phyloP scores from a whole-genome alignment of 352 stramenopile species.

The Phytophthora rubi region DNA sequence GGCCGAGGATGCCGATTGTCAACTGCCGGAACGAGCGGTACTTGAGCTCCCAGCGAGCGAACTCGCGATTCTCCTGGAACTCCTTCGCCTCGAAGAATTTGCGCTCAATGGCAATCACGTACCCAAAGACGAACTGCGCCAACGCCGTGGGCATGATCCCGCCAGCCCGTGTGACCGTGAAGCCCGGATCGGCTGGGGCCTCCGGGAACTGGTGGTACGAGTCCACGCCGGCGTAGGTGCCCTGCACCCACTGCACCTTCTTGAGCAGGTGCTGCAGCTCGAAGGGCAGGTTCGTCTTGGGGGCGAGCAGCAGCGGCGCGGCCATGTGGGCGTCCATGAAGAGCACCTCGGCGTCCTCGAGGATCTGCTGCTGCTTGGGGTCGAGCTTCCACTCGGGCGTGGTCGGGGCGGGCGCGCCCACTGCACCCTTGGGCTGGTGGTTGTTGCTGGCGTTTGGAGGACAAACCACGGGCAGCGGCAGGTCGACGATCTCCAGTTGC shows the following conservation, averaged over 20 bases:
- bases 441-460: conserved; percentile 34
- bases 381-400: conserved; percentile 32
- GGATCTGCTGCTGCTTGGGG: conserved; percentile 30
- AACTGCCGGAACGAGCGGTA: conserved; percentile 51
- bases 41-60: conserved; percentile 42
- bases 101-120: conserved; percentile 48
- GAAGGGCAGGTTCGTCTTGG: conserved; percentile 40
- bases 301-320: conserved; percentile 42
- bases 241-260: conserved; percentile 61
- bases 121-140: conserved; percentile 58
- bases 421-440: conserved; percentile 23
- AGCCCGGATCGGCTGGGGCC: conserved; percentile 27
- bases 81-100: conserved; percentile 50
- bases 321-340: conserved; percentile 44
- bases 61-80: conserved; percentile 41
- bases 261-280: conserved; percentile 50
- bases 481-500: conserved; percentile 40
- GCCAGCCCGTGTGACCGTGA: conserved; percentile 55
- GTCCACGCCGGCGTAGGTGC: conserved; percentile 61
- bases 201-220: conserved; percentile 44
- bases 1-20: conserved; percentile 63
- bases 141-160: conserved; percentile 61
- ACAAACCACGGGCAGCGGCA: conserved; percentile 37
- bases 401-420: background rate
- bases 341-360: conserved; percentile 37